Evolutionary conservation across 2,329 filamentous ascomycete genomes (phyloP).

Genomic region (Exophiala xenobiotica): DNA sequence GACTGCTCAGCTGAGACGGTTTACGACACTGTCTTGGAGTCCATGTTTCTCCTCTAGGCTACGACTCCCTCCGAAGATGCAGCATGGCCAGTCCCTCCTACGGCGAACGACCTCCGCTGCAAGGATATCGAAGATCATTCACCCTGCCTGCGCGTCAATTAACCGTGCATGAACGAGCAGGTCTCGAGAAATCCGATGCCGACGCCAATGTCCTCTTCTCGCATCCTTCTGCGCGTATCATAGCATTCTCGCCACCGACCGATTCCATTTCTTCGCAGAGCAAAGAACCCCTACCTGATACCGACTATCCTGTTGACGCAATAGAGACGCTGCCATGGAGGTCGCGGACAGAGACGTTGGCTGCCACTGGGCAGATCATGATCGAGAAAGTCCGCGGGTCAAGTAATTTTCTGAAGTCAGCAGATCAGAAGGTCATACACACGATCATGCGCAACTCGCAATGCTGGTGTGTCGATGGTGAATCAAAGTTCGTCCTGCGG

Average conservation of each 20-base stretch:
- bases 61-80: constrained; percentile 22
- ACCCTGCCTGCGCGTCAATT: constrained; percentile 25
- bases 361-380: constrained; percentile 76
- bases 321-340: constrained; percentile 69
- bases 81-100: constrained; percentile 30
- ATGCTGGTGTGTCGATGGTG: constrained; percentile 88
- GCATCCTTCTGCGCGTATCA: constrained; percentile 70
- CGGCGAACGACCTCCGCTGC: constrained; percentile 26
- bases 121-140: constrained; percentile 29
- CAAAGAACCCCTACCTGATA: constrained; percentile 44
- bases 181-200: constrained; percentile 34
- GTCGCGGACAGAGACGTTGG: constrained; percentile 74
- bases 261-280: constrained; percentile 33
- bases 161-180: constrained; percentile 27
- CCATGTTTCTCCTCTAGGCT: not conserved
- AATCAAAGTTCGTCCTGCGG: constrained; percentile 81
- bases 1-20: not conserved
- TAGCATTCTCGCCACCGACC: constrained; percentile 56
- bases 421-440: constrained; percentile 68
- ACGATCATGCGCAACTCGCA: constrained; percentile 87
- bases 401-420: constrained; percentile 81
- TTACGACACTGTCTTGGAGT: not conserved
- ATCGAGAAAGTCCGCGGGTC: constrained; percentile 85
- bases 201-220: constrained; percentile 59
- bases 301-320: constrained; percentile 51